A percentile compares a stretch with the other conserved stretches of the same genome.
Evolutionary conservation across 2,329 filamentous ascomycete genomes (phyloP).

Genomic region (Passalora sequoiae): DNA sequence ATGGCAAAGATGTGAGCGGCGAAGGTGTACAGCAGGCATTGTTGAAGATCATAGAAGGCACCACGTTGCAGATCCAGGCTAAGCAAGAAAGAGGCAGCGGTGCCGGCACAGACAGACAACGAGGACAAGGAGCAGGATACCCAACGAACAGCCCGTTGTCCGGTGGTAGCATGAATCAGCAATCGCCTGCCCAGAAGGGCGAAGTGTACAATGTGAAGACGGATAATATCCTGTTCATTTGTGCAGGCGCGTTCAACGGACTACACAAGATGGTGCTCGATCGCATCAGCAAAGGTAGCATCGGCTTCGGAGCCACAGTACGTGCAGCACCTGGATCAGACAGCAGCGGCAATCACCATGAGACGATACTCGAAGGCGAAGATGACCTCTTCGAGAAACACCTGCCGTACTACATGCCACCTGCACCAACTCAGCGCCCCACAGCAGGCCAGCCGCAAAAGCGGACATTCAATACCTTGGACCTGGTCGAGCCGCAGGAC

Average conservation of each 20-base stretch:
- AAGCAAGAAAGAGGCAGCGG: constrained; percentile 62
- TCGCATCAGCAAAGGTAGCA: constrained; percentile 77
- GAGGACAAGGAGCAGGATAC: constrained; percentile 22
- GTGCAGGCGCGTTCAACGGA: constrained; percentile 90
- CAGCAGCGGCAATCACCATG: constrained; percentile 42
- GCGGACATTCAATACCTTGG: constrained; percentile 68
- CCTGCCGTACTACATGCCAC: constrained; percentile 48
- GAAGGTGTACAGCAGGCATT: constrained; percentile 96
- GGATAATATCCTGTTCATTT: constrained; percentile 95
- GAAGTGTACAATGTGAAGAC: constrained; percentile 74
- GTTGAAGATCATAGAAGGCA: constrained; percentile 92
- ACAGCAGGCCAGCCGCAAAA: constrained; percentile 27
- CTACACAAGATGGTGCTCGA: constrained; percentile 82
- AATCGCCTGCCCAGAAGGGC: constrained; percentile 40
- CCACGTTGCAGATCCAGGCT: constrained; percentile 84
- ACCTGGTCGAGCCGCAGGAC: constrained; percentile 70
- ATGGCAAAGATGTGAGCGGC: constrained; percentile 89
- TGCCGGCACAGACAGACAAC: constrained; percentile 13
- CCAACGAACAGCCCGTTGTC: constrained; percentile 37
- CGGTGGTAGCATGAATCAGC: constrained; percentile 31
- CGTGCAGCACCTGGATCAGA: constrained; percentile 41
- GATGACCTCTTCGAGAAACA: constrained; percentile 47
- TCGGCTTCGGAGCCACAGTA: constrained; percentile 86
- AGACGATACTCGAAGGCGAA: constrained; percentile 57
- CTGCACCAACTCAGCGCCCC: constrained; percentile 25